Base-by-base conservation (phyloP, 305 asterid species). In the Striga hermonthica region DNA sequence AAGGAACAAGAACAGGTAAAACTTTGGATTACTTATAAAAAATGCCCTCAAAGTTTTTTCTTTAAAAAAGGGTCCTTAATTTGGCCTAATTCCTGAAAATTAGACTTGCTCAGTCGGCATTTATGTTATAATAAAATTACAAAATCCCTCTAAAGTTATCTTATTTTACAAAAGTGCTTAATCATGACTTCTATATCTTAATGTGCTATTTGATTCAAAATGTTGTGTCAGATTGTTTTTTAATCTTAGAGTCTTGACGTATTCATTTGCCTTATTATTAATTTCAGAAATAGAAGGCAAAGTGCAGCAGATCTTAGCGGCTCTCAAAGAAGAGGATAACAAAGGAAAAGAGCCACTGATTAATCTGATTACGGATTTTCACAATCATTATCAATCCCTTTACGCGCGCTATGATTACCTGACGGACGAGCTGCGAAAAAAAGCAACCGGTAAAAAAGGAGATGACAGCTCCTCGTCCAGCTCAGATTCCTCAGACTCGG, bases 401-500 rank as follows among this genome's bases (percentile, higher is more conserved):
- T 90, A 80, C 66, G 76, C 74, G 13, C 84, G 87, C 64, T 93
- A 90, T 50, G 96, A 81, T 77, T 81, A 86, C 82, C 90, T 93
- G 57, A 88, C 90, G 2, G 89, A 88, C 66, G 89, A 81, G 73
- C 66, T 93, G 84, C 76, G 79, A 57, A 83, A 82, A 52, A 76
- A 81, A 57, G 91, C 80, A 15, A 75, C 76, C 28, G 78, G 76
- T 8, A 82, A 82, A 59, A 72, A 56, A 22, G 87, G 68, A 45
- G 74, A 73, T n/a, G 87, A 76, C 14, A 53, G 79, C 81, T 83
- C 95, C 49, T 87, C 86, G 9, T 90, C 95, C 82, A 82, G 89
- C 80, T 90, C 99, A 8, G 91, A 81, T 77, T 85, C 96, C 66
- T 84, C 95, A 11, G 89, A 82, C 64, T 83, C 90, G 0, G 96